These are phyloP conservation scores for Thielaviopsis punctulata DNA, from an alignment of 2,329 filamentous ascomycete species.

Conservation along the genomic window DNA sequence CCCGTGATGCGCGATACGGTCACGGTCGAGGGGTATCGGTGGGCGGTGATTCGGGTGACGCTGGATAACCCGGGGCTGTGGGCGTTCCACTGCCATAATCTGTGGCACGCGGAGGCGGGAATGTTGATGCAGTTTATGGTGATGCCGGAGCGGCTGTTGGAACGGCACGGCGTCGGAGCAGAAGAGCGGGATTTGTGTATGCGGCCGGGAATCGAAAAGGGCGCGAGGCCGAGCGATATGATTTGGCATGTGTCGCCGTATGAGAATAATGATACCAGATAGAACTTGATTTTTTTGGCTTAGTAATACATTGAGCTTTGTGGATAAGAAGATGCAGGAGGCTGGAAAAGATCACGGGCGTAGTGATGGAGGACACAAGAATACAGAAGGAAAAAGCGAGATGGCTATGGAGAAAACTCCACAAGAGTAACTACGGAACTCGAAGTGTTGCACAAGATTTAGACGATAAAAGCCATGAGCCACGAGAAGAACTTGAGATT, in stretches of 20 bases:
- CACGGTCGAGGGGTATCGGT: conserved; percentile 35
- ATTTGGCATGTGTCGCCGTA: conserved; percentile 22
- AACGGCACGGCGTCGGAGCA: neutral
- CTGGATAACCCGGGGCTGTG: conserved; percentile 41
- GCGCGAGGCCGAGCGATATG: conserved; percentile 20
- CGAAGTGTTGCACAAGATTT: no score
- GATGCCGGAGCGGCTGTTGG: neutral
- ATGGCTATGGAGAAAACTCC: no score
- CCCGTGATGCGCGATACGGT: conserved; percentile 26
- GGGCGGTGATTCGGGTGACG: conserved; percentile 35
- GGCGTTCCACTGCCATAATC: conserved; percentile 41
- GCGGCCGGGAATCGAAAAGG: conserved; percentile 17
- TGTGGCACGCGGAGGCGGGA: conserved; percentile 41
- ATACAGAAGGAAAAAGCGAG: no score
- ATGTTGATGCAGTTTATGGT: conserved; percentile 40
- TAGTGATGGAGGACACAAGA: no score
- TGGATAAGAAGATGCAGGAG: neutral
- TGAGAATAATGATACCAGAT: neutral
- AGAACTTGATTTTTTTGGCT: neutral
- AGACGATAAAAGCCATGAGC: no score
- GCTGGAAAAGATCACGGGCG: no score
- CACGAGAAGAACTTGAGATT: neutral
- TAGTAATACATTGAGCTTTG: neutral
- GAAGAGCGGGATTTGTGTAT: conserved; percentile 17
- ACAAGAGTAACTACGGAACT: no score